Evolutionary conservation across 2,329 filamentous ascomycete genomes (phyloP).

Genomic region (Aspergillus japonicus): DNA sequence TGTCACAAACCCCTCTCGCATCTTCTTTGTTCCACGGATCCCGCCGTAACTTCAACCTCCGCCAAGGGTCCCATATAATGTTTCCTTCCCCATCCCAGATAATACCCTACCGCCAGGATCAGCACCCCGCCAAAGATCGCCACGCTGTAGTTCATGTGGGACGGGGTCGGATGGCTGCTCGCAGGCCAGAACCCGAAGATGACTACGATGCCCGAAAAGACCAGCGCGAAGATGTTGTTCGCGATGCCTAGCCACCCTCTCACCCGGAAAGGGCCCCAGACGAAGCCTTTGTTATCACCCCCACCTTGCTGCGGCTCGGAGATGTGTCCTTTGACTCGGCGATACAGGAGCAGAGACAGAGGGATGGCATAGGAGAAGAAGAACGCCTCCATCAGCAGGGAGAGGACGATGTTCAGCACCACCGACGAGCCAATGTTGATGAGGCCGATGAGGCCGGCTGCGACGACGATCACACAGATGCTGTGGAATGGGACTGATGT

Average conservation of each 20-base stretch:
- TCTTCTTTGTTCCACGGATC: neutral
- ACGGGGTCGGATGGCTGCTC: conserved; percentile 21
- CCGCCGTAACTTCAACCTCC: conserved; percentile 12
- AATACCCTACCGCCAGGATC: conserved; percentile 41
- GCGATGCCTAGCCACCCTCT: conserved; percentile 44
- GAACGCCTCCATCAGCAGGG: conserved; percentile 47
- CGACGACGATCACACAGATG: conserved; percentile 28
- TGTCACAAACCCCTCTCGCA: neutral
- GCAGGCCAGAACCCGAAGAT: conserved; percentile 51
- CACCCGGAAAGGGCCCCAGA: conserved; percentile 28
- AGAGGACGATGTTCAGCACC: conserved; percentile 52
- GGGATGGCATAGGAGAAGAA: conserved; percentile 52
- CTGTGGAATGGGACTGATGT: conserved; percentile 23
- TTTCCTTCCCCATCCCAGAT: conserved; percentile 31
- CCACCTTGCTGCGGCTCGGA: conserved; percentile 35
- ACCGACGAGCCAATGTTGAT: conserved; percentile 53
- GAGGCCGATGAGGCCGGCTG: conserved; percentile 40
- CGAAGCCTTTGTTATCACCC: conserved; percentile 11
- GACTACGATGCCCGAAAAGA: conserved; percentile 45
- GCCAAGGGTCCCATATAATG: conserved; percentile 33
- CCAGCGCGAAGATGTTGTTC: conserved; percentile 45
- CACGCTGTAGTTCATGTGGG: conserved; percentile 51
- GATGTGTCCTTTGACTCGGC: conserved; percentile 37
- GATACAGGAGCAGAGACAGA: conserved; percentile 44
- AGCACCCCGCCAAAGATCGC: conserved; percentile 42